phyloP scores from a whole-genome alignment of 2,329 filamentous ascomycete genomes.

The Alternaria sp. region DNA sequence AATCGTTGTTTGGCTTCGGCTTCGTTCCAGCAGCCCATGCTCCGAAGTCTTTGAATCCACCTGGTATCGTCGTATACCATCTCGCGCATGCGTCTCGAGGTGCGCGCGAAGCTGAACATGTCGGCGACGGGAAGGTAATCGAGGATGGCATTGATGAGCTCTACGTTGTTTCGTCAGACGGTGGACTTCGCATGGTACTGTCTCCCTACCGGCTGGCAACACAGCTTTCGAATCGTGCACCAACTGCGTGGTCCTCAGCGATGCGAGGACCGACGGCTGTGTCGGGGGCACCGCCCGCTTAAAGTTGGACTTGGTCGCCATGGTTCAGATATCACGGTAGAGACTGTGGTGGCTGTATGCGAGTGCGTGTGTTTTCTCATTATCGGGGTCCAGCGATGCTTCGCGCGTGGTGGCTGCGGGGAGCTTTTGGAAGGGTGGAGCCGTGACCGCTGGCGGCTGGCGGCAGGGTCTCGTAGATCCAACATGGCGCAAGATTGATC shows the following conservation, averaged over 20 bases:
- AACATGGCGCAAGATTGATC: slow-evolving; percentile 13
- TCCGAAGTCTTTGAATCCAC: slow-evolving; percentile 86
- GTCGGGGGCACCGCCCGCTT: slow-evolving; percentile 51
- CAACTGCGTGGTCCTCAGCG: slow-evolving; percentile 81
- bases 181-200: not conserved
- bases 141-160: slow-evolving; percentile 86
- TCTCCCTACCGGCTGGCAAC: slow-evolving; percentile 74
- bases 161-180: slow-evolving; percentile 51
- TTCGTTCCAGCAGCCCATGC: slow-evolving; percentile 94
- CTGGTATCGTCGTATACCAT: slow-evolving; percentile 99
- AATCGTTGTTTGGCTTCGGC: slow-evolving; percentile 79
- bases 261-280: slow-evolving; percentile 66
- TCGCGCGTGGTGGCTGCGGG: slow-evolving; percentile 10
- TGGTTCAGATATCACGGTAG: slow-evolving; percentile 8
- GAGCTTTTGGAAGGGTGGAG: slow-evolving; percentile 13
- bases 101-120: slow-evolving; percentile 82
- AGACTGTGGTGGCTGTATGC: not conserved
- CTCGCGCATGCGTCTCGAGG: slow-evolving; percentile 86
- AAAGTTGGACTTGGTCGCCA: slow-evolving; percentile 56
- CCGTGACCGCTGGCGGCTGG: slow-evolving; percentile 14
- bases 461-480: slow-evolving; percentile 18
- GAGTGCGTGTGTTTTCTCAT: slow-evolving; percentile 9
- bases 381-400: slow-evolving; percentile 7
- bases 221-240: slow-evolving; percentile 76
- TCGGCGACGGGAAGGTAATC: slow-evolving; percentile 88